Percentiles rank a stretch among this genome's conserved stretches.
Conservation (phyloP, 2,329 filamentous ascomycete species). For the Hymenoscyphus albidus region DNA sequence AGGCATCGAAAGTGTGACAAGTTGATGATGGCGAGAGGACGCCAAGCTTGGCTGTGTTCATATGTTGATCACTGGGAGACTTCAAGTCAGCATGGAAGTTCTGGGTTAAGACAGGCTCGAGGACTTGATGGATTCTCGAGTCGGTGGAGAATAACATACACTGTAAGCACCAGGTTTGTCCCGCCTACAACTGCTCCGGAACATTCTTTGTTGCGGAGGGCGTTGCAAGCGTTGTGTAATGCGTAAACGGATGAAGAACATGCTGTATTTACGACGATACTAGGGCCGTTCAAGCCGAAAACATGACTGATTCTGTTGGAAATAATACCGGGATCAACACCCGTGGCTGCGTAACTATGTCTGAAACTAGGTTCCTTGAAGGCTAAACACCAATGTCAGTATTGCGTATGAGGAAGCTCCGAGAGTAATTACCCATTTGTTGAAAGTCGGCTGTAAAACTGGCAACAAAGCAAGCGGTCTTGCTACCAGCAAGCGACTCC, state of each 20-base stretch:
- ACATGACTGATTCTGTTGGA: constrained; percentile 35
- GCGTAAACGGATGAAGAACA: neutral
- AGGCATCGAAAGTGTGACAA: constrained; percentile 53
- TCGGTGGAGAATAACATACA: too few relatives aligned
- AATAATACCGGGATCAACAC: constrained; percentile 9
- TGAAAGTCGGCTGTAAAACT: constrained; percentile 20
- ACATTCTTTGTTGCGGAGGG: constrained; percentile 43
- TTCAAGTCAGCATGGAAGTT: too few relatives aligned
- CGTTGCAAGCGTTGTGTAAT: constrained; percentile 45
- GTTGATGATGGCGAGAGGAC: constrained; percentile 29
- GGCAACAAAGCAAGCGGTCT: constrained; percentile 24
- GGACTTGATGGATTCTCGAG: too few relatives aligned
- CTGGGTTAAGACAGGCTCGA: too few relatives aligned
- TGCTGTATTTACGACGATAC: constrained; percentile 40
- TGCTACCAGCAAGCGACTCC: constrained; percentile 22
- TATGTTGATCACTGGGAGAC: too few relatives aligned
- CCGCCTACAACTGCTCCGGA: constrained; percentile 26
- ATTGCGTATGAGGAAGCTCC: too few relatives aligned
- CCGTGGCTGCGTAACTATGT: constrained; percentile 31
- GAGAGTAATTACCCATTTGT: constrained; percentile 5
- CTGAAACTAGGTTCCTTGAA: constrained; percentile 16
- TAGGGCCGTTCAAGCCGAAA: constrained; percentile 30
- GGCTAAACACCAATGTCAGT: too few relatives aligned
- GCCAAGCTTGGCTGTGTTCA: constrained; percentile 17
- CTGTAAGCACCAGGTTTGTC: constrained; percentile 18